Evolutionary conservation across 2,329 filamentous ascomycete species (phyloP).

Genomic region (Stromatinia cepivora): DNA sequence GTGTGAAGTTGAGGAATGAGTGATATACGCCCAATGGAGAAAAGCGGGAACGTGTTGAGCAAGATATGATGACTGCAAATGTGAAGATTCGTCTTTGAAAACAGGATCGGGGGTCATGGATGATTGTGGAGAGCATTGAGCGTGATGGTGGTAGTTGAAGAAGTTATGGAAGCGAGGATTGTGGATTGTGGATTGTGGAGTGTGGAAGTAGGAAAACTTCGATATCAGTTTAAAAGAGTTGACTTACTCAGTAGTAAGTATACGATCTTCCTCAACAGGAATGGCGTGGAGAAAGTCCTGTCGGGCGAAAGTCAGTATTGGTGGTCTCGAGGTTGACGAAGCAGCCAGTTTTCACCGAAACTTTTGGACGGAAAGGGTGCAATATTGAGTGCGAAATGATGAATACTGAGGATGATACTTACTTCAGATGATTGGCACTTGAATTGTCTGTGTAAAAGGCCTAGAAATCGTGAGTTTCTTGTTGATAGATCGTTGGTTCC

Average conservation of each 20-base stretch:
- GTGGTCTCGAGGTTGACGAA: neutral
- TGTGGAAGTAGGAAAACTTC: neutral
- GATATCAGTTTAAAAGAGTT: neutral
- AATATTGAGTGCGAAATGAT: neutral
- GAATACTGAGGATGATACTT: neutral
- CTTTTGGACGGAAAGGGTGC: neutral
- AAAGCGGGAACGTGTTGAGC: neutral
- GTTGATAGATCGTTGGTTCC: conserved; percentile 7
- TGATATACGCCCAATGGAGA: neutral
- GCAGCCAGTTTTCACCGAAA: neutral
- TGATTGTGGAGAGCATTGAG: neutral
- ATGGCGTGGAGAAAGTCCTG: neutral
- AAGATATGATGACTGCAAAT: neutral
- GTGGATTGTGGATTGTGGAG: neutral
- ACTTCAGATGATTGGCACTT: conserved; percentile 1
- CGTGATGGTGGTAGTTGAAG: neutral
- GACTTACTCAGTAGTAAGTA: neutral
- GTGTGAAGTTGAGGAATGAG: neutral
- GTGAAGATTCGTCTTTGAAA: neutral
- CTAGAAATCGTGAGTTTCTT: neutral
- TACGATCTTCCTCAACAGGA: neutral
- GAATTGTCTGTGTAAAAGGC: conserved; percentile 4
- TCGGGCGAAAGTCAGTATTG: neutral
- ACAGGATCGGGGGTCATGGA: neutral
- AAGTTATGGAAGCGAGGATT: neutral